These are phyloP conservation scores for Coemansia sp. DNA, from an alignment of 192 early-diverging fungal species.

Conservation along the genomic window DNA sequence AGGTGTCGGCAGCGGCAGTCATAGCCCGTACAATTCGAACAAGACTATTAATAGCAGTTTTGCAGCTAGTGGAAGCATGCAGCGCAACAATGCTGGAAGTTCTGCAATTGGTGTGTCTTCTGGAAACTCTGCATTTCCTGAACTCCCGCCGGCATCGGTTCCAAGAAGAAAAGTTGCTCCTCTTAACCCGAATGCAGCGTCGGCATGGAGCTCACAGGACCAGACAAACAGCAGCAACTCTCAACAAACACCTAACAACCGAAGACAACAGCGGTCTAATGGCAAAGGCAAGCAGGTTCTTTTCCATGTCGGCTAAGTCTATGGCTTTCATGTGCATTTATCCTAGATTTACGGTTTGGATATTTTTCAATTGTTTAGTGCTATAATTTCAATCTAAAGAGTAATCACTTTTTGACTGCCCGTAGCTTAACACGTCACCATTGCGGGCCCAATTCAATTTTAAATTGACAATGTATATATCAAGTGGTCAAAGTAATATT, in stretches of 20 bases:
- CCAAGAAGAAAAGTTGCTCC: conserved; percentile 19
- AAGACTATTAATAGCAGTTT: conserved; percentile 1
- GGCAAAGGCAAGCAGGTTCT: conserved; percentile 33
- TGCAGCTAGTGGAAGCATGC: not conserved
- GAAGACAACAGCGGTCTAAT: conserved; percentile 18
- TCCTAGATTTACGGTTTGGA: too few relatives aligned
- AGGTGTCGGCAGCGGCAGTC: not conserved
- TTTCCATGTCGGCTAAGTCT: conserved; percentile 16
- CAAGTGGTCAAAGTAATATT: too few relatives aligned
- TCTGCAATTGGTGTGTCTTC: not conserved
- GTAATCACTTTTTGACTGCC: too few relatives aligned
- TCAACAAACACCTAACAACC: conserved; percentile 1
- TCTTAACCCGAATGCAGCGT: conserved; percentile 25
- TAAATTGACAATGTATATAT: too few relatives aligned
- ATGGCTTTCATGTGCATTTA: too few relatives aligned
- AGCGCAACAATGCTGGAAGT: not conserved
- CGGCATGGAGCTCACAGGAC: conserved; percentile 28
- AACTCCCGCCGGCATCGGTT: conserved; percentile 21
- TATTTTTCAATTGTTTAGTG: too few relatives aligned
- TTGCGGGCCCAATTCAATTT: too few relatives aligned
- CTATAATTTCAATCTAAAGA: too few relatives aligned
- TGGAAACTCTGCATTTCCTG: conserved; percentile 22
- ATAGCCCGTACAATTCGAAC: conserved; percentile 27
- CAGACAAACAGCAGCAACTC: conserved; percentile 5
- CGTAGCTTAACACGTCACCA: too few relatives aligned